phyloP scores from a whole-genome alignment of 306 rosid genomes.

The Begonia masoniana region DNA sequence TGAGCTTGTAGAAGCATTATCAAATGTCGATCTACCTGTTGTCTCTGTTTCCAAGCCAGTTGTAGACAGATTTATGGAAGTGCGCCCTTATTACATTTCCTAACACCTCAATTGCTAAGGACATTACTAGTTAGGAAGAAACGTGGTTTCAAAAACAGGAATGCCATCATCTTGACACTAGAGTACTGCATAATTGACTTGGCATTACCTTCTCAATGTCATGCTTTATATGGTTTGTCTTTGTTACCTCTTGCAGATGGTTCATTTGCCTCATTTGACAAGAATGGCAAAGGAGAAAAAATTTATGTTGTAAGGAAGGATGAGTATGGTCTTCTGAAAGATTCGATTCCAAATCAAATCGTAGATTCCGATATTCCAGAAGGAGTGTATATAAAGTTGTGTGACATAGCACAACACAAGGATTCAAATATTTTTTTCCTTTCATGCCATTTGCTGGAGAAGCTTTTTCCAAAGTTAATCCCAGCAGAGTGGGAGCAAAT shows the following conservation, averaged over 20 bases:
- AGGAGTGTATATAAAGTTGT: conserved; percentile 58
- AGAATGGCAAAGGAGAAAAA: conserved; percentile 77
- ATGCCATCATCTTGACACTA: conserved; percentile 65
- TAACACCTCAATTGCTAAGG: conserved; percentile 74
- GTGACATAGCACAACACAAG: conserved; percentile 55
- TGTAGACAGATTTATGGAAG: conserved; percentile 71
- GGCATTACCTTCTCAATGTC: conserved; percentile 45
- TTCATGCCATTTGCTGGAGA: conserved; percentile 77
- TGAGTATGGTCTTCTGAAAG: conserved; percentile 81
- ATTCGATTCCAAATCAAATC: conserved; percentile 68
- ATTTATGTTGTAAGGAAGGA: conserved; percentile 73
- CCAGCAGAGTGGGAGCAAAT: conserved; percentile 93
- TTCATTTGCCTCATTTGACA: conserved; percentile 64
- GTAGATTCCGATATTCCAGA: conserved; percentile 53
- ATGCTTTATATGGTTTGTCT: conserved; percentile 57
- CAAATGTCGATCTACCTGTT: conserved; percentile 74
- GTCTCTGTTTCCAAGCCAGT: conserved; percentile 49
- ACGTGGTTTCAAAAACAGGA: conserved; percentile 76
- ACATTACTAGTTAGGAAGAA: conserved; percentile 66
- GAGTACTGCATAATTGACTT: conserved; percentile 93
- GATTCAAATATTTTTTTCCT: conserved; percentile 67
- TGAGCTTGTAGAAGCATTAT: conserved; percentile 58
- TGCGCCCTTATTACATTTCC: conserved; percentile 70
- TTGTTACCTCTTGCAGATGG: conserved; percentile 83
- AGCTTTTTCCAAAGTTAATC: conserved; percentile 65